These are phyloP conservation scores for Alnus glutinosa DNA, from an alignment of 306 rosid genomes.

Conservation along the genomic window DNA sequence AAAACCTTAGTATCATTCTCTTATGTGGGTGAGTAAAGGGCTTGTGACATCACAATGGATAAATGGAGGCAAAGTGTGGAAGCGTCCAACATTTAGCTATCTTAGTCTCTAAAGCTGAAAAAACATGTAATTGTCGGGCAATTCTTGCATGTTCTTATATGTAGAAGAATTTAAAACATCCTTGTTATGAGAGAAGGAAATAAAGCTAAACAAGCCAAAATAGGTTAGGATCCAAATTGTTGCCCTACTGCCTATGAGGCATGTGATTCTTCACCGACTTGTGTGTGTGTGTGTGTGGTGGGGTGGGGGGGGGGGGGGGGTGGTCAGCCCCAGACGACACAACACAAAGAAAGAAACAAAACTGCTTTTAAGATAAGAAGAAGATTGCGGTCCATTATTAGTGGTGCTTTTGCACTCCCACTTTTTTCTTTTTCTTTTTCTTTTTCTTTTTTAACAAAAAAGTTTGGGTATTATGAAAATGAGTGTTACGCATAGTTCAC, in stretches of 20 bases:
- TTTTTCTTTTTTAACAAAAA: no score
- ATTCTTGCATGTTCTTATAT: neutral
- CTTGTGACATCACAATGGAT: conserved; percentile 1
- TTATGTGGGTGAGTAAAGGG: neutral
- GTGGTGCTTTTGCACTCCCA: conserved; percentile 32
- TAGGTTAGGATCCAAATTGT: conserved; percentile 22
- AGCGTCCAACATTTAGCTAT: neutral
- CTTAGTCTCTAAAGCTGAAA: conserved; percentile 9
- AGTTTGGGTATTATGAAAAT: no score
- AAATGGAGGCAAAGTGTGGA: conserved; percentile 1
- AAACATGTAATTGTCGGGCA: neutral
- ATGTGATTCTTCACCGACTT: conserved; percentile 37
- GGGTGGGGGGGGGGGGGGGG: no score
- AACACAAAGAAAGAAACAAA: conserved; percentile 25
- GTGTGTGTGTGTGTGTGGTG: no score
- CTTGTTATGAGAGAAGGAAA: conserved; percentile 27
- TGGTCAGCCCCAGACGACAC: conserved; percentile 34
- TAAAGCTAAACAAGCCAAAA: conserved; percentile 12
- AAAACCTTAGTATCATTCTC: neutral
- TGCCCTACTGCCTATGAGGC: conserved; percentile 18
- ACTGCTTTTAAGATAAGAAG: conserved; percentile 41
- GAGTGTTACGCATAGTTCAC: no score
- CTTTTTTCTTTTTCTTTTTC: neutral
- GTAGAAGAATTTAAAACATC: conserved; percentile 25
- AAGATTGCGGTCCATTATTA: conserved; percentile 28